Base-by-base conservation (phyloP, 176 grass and related monocot species). In the Oryza longistaminata region DNA sequence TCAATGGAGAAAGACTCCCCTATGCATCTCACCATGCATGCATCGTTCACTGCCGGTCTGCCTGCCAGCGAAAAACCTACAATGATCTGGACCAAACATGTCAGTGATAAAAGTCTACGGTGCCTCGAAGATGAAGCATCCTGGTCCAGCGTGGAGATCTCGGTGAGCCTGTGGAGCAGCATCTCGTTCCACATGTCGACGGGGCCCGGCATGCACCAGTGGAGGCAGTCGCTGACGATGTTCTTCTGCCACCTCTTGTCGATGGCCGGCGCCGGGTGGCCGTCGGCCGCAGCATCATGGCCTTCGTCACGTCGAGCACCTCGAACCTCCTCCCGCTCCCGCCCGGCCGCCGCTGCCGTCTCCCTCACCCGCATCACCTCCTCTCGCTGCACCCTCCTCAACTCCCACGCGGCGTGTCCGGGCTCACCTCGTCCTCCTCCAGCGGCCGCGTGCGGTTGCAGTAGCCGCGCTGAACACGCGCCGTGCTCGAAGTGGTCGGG, bases 201-300 rank as follows among this genome's bases (percentile, higher is more conserved):
- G 3, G 95, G 92, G 2, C 90, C 90, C 0, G 92, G 95, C 78
- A 94, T 39, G 86, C 95, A 97, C 95, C 88, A 90, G 74, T 97
- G 95, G 27, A 94, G 48, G 75, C 92, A 97, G 83, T 97, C 92
- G 64, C 76, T 94, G 68, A 68, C 88, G 72, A 71, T 87, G 78
- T 92, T 92, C 68, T 75, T 70, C 14, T 45, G 71, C 92, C 85
- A 89, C 52, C 73, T 68, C 83, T 79, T 89, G 60, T 88, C 75
- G 88, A 86, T 91, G 73, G 90, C 78, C 40, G 22, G 64, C 50
- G 89, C 95, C 0, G 92, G 95, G 79, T 97, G 95, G 10, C 84
- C 95, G 27, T 97, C 95, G 37, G 90, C 95, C 95, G 88, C 71
- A 95, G 70, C 95, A 97, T 97, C 95, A 90, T 97, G 33, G 96